Percentiles rank a stretch among this genome's conserved stretches.
Conservation (phyloP, 306 rosid species). For the Pyrus bretschneideri region DNA sequence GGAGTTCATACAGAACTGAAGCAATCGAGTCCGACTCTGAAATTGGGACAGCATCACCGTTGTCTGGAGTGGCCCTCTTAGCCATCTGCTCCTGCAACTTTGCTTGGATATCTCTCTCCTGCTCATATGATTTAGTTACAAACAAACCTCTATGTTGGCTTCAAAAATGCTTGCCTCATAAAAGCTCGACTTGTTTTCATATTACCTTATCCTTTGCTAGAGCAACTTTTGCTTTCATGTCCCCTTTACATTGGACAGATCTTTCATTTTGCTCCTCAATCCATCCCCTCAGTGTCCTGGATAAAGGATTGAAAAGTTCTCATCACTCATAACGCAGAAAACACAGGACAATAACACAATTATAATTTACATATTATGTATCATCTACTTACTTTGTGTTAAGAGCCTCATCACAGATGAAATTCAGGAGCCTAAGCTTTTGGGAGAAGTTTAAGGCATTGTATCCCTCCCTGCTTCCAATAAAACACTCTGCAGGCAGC, state of each 20-base stretch:
- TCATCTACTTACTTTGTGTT: constrained; percentile 39
- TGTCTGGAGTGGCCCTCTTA: constrained; percentile 25
- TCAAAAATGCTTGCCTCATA: not conserved
- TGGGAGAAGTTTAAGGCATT: constrained; percentile 33
- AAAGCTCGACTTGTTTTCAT: not conserved
- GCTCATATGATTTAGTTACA: not conserved
- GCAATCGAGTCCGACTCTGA: constrained; percentile 28
- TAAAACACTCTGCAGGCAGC: constrained; percentile 24
- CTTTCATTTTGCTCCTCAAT: constrained; percentile 34
- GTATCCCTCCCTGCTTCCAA: constrained; percentile 19
- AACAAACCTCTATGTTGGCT: not conserved
- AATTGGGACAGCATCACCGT: constrained; percentile 22
- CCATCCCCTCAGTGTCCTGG: constrained; percentile 43
- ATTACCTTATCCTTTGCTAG: constrained; percentile 39
- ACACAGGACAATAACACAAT: not conserved
- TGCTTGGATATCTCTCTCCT: constrained; percentile 31
- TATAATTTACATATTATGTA: not conserved
- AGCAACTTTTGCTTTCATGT: constrained; percentile 29
- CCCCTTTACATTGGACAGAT: constrained; percentile 18
- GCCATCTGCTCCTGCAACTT: constrained; percentile 46
- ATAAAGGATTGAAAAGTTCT: not conserved
- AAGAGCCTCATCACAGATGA: constrained; percentile 49
- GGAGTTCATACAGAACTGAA: not conserved
- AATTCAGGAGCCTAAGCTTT: constrained; percentile 35
- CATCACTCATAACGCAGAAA: not conserved